Evolutionary conservation across 2,329 filamentous ascomycete genomes (phyloP), one percentile per base, ranked within the genome.

Genomic region (Pyrenophora tritici-repentis): DNA sequence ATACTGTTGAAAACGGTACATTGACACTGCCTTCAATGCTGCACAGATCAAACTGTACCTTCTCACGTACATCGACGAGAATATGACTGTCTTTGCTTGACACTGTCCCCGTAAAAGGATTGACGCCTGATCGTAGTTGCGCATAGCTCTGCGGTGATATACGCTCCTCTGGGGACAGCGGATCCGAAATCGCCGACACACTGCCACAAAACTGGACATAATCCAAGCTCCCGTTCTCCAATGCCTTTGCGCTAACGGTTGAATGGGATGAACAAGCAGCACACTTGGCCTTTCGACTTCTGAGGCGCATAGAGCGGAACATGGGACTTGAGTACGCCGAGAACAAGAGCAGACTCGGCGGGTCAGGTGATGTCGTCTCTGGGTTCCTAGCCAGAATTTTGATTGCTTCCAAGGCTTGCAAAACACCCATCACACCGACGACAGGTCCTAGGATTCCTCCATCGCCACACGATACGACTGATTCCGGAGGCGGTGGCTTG

Each of bases 391-490:
- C 81, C 13, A 97, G 80, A n/a, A 97, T 73, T 70, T 95, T 94
- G 65, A 97, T 86, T 0, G 90, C 86, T 75, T 97, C 91, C 1
- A 96, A 78, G 0, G 94, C 93, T 76, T 97, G 94, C 48, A 97
- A 76, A 0, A 96, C 86, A 6, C 94, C 94, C 90, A 99, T 97
- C 0, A 86, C 82, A 0, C 94, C 94, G 0, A 99, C 94, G 0
- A 97, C 91, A 0, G 94, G 92, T 0, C 94, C 94, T 1, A 99
- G 67, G 7, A 99, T 91, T 0, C 94, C 94, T 8, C 92, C 93
- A 70, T 99, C 94, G 34, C 92, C 91, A 66, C 94, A 99, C 53
- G 87, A 91, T 1, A 90, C 81, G 1, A 97, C 87, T 49, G 85
- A 91, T 35, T 89, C 89, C 0, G 90, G 84, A 0, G 93, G 91